phyloP scores from a whole-genome alignment of 2,329 filamentous ascomycete species.

The Xylaria polymorpha region DNA sequence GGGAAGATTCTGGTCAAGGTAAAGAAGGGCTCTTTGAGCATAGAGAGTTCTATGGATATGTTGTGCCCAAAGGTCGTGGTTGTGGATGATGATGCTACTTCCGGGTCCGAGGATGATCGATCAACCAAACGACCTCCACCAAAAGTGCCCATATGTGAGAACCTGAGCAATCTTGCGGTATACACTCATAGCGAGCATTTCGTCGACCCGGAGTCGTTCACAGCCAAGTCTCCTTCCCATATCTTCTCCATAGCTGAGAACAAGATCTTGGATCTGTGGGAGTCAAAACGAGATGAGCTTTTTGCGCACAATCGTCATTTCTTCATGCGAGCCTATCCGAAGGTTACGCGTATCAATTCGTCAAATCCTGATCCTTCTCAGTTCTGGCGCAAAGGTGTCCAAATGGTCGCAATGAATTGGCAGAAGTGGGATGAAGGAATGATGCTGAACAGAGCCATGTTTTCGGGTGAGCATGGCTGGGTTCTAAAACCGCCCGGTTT shows the following conservation, averaged over 20 bases:
- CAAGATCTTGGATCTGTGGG: constrained; percentile 69
- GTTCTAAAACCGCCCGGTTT: constrained; percentile 85
- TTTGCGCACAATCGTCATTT: constrained; percentile 88
- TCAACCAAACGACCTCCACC: constrained; percentile 47
- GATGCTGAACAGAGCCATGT: constrained; percentile 98
- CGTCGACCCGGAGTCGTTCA: constrained; percentile 74
- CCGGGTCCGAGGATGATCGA: constrained; percentile 59
- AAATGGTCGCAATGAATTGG: constrained; percentile 99
- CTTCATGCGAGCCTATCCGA: constrained; percentile 93
- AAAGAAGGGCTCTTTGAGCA: constrained; percentile 63
- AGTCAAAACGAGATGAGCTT: constrained; percentile 76
- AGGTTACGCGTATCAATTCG: constrained; percentile 80
- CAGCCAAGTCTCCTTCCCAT: constrained; percentile 68
- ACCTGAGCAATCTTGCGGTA: constrained; percentile 79
- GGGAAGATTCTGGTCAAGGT: constrained; percentile 88
- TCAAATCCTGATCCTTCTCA: constrained; percentile 94
- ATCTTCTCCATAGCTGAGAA: constrained; percentile 93
- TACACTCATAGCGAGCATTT: constrained; percentile 91
- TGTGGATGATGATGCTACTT: constrained; percentile 53
- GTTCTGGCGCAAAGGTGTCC: constrained; percentile 93
- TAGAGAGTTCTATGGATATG: constrained; percentile 50
- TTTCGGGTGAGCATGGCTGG: constrained; percentile 86
- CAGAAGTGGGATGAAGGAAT: constrained; percentile 93
- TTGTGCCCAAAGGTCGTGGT: constrained; percentile 45
- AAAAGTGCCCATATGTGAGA: constrained; percentile 74